A percentile compares a stretch with the other conserved stretches of the same genome.
Conservation (phyloP, 495 filamentous ascomycete species). For the Aspergillus sclerotiicarbonarius region DNA sequence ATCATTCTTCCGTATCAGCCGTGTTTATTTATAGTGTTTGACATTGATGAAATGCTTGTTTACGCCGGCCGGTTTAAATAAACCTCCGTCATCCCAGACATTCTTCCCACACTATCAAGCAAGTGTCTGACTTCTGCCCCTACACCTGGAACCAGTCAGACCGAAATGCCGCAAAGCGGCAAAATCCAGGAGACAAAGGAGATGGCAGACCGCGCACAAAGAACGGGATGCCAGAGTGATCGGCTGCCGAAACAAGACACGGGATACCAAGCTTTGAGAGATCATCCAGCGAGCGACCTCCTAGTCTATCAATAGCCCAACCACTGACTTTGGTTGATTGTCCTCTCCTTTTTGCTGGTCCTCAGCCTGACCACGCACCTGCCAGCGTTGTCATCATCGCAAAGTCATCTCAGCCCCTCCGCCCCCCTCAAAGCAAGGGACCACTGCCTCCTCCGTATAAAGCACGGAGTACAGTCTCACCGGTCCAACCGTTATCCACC, state of each 20-base stretch:
- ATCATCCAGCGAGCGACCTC: neutral
- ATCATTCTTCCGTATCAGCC: neutral
- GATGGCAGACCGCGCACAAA: neutral
- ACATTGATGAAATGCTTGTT: slow-evolving; percentile 6
- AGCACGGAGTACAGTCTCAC: neutral
- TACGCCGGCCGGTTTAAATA: neutral
- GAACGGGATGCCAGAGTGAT: neutral
- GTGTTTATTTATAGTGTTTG: neutral
- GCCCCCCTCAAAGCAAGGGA: neutral
- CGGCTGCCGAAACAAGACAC: neutral
- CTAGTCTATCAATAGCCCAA: neutral
- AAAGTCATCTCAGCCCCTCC: neutral
- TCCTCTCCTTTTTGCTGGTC: neutral
- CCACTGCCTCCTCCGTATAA: neutral
- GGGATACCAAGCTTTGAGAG: neutral
- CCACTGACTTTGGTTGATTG: neutral
- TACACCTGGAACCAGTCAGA: neutral
- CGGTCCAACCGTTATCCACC: neutral
- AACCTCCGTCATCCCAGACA: neutral
- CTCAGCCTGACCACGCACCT: neutral
- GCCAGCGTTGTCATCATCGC: neutral
- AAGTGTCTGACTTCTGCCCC: neutral
- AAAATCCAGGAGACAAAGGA: too few relatives aligned
- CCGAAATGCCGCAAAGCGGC: too few relatives aligned
- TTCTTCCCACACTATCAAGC: neutral